These are phyloP conservation scores for Cystobasidiopsis lactophilus DNA, from an alignment of 768 basidiomycete genomes.

Conservation along the genomic window DNA sequence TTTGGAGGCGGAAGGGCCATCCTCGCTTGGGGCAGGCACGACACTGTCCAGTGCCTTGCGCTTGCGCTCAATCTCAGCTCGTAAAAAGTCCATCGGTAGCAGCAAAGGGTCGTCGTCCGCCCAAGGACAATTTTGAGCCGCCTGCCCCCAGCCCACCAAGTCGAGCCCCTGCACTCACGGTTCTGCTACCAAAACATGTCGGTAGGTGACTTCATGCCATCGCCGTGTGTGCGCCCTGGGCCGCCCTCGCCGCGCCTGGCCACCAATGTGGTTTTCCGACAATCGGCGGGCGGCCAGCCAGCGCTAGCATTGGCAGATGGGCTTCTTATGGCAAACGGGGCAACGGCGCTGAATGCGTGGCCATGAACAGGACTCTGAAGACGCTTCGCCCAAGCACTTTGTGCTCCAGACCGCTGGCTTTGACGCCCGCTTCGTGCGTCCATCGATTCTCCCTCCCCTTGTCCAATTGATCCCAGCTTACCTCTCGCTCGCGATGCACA, in stretches of 20 bases:
- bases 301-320: too few relatives aligned
- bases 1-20: constrained; percentile 26
- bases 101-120: background rate
- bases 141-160: too few relatives aligned
- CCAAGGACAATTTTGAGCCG: background rate
- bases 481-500: constrained; percentile 5
- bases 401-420: constrained; percentile 86
- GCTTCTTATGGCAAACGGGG: too few relatives aligned
- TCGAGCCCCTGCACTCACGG: too few relatives aligned
- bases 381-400: constrained; percentile 37
- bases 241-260: too few relatives aligned
- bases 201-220: too few relatives aligned
- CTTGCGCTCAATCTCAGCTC: constrained; percentile 64
- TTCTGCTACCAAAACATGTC: too few relatives aligned
- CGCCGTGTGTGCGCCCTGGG: too few relatives aligned
- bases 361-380: too few relatives aligned
- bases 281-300: too few relatives aligned
- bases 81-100: constrained; percentile 59
- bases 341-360: too few relatives aligned
- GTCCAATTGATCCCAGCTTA: background rate
- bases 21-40: constrained; percentile 25
- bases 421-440: constrained; percentile 38
- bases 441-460: background rate
- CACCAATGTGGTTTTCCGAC: too few relatives aligned
- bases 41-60: constrained; percentile 47